Percentiles rank a stretch among this genome's conserved stretches.
Evolutionary conservation across 257 asterid genomes (phyloP).

Genomic region (Fraxinus excelsior): DNA sequence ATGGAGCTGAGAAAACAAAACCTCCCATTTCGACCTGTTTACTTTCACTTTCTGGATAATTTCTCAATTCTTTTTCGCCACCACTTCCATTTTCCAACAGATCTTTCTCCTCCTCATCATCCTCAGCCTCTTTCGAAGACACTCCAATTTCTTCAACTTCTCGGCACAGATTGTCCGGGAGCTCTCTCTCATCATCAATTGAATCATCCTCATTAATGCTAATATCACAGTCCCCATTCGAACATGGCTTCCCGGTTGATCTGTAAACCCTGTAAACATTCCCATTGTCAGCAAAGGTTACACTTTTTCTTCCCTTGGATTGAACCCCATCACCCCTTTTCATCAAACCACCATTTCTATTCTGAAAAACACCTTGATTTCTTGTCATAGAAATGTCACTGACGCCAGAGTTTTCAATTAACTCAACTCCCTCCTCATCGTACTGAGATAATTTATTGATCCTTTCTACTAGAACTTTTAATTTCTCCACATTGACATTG

Average conservation of each 20-base stretch:
- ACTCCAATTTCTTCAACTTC: constrained; percentile 53
- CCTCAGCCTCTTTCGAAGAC: constrained; percentile 33
- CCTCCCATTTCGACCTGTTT: neutral
- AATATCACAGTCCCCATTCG: constrained; percentile 34
- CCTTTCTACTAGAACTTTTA: constrained; percentile 46
- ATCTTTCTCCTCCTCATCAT: constrained; percentile 41
- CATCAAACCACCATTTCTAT: constrained; percentile 31
- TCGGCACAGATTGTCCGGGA: constrained; percentile 32
- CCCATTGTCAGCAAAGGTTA: constrained; percentile 62
- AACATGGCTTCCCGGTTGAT: constrained; percentile 18
- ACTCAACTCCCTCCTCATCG: constrained; percentile 45
- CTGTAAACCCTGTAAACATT: constrained; percentile 38
- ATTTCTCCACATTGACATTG: constrained; percentile 28
- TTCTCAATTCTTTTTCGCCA: constrained; percentile 35
- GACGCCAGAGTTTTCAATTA: constrained; percentile 22
- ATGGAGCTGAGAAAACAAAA: constrained; percentile 47
- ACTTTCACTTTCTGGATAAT: constrained; percentile 17
- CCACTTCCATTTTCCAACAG: constrained; percentile 46
- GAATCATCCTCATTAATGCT: constrained; percentile 29
- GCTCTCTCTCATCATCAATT: constrained; percentile 32
- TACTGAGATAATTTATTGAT: constrained; percentile 40
- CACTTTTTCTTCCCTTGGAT: constrained; percentile 59
- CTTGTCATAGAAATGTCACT: constrained; percentile 1
- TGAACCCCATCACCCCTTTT: constrained; percentile 30
- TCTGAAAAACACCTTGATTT: constrained; percentile 25